phyloP scores from a whole-genome alignment of 257 asterid genomes.

The Fraxinus cuspidata region DNA sequence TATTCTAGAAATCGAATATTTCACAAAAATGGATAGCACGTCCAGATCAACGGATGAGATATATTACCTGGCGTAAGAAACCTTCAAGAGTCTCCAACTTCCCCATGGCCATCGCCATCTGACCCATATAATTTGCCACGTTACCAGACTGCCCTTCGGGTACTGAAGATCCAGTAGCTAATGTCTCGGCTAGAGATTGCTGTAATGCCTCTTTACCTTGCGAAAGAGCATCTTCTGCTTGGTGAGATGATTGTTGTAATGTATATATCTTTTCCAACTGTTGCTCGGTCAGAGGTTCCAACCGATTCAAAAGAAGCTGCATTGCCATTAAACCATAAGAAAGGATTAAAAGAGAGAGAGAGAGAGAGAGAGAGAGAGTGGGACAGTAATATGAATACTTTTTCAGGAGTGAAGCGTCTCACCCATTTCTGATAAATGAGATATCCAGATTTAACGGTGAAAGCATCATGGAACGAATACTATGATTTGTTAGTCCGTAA shows the following conservation, averaged over 20 bases:
- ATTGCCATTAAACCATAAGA: background rate
- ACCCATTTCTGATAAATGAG: background rate
- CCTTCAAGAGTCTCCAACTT: slow-evolving; percentile 55
- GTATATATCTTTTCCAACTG: slow-evolving; percentile 29
- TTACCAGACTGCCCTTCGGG: slow-evolving; percentile 32
- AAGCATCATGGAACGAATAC: background rate
- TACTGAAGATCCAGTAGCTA: slow-evolving; percentile 36
- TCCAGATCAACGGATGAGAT: background rate
- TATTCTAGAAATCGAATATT: background rate
- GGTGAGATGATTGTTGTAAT: slow-evolving; percentile 44
- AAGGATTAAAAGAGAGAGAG: background rate
- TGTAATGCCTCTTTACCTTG: slow-evolving; percentile 49
- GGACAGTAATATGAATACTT: background rate
- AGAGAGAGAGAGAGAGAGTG: background rate
- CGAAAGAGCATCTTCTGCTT: slow-evolving; percentile 50
- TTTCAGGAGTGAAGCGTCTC: background rate
- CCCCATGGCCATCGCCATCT: slow-evolving; percentile 56
- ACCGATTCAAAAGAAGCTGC: slow-evolving; percentile 34
- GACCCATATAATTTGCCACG: slow-evolving; percentile 50
- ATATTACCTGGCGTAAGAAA: slow-evolving; percentile 38
- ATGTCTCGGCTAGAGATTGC: slow-evolving; percentile 47
- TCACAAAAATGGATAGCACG: background rate
- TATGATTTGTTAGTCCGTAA: background rate
- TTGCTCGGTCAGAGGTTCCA: slow-evolving; percentile 42
- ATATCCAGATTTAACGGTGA: too few relatives aligned